phyloP scores from a whole-genome alignment of 768 basidiomycete species.

The Rhizopogon sp. region DNA sequence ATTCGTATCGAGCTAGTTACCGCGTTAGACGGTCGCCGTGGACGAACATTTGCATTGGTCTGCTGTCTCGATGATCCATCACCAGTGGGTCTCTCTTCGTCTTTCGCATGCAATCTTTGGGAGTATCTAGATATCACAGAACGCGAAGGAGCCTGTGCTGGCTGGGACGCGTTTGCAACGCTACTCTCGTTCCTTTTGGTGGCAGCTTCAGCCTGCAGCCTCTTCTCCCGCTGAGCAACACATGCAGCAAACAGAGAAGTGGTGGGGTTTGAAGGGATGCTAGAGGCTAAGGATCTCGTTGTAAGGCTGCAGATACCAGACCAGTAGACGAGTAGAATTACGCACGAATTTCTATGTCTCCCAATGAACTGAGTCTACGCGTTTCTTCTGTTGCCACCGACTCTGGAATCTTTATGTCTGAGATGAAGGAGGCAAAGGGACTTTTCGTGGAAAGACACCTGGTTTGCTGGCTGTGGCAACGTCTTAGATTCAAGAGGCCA shows the following conservation, averaged over 20 bases:
- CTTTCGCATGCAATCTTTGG: neutral
- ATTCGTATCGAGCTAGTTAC: neutral
- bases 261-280: neutral
- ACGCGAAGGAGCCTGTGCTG: neutral
- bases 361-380: slow-evolving; percentile 11
- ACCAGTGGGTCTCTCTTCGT: neutral
- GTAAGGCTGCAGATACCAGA: neutral
- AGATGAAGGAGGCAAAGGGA: slow-evolving; percentile 1
- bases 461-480: neutral
- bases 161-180: neutral
- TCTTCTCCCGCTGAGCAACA: neutral
- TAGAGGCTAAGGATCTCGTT: neutral
- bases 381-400: neutral
- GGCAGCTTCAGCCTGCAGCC: neutral
- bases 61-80: neutral
- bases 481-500: neutral
- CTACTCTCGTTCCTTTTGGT: neutral
- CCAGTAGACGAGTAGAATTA: neutral
- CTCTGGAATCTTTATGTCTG: slow-evolving; percentile 1
- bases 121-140: neutral
- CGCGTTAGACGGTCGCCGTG: neutral
- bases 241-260: slow-evolving; percentile 4
- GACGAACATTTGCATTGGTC: neutral
- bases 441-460: neutral
- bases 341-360: slow-evolving; percentile 20